Conservation (phyloP, 148 eudicot species). For the Silene uniflora region DNA sequence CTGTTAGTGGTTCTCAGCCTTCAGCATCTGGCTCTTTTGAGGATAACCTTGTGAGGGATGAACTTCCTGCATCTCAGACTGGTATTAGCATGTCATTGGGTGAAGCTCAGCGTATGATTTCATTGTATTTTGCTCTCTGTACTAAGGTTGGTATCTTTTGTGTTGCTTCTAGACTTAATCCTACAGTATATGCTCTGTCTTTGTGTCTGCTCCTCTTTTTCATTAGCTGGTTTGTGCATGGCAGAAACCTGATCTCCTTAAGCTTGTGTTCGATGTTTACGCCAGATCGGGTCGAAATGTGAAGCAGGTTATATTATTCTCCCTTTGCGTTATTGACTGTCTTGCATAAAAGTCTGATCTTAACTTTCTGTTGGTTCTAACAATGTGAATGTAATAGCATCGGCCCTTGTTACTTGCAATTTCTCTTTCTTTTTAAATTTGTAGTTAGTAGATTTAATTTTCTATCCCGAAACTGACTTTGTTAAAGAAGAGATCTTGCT, state of each 20-base stretch:
- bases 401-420: background rate
- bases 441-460: background rate
- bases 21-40: conserved; percentile 50
- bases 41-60: conserved; percentile 39
- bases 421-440: background rate
- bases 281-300: conserved; percentile 66
- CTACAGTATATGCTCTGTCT: background rate
- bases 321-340: background rate
- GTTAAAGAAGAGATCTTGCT: background rate
- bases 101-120: conserved; percentile 76
- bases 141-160: conserved; percentile 52
- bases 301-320: conserved; percentile 63
- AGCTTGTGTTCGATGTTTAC: conserved; percentile 71
- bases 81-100: conserved; percentile 51
- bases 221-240: background rate
- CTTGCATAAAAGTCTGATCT: background rate
- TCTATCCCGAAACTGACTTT: background rate
- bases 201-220: background rate
- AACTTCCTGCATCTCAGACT: conserved; percentile 35
- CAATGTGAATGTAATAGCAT: background rate
- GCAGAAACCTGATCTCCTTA: conserved; percentile 89
- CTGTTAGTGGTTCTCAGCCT: conserved; percentile 64
- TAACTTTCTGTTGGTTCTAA: background rate
- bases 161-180: conserved; percentile 8
- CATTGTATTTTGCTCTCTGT: conserved; percentile 90